These are phyloP conservation scores for Glycyrrhiza uralensis DNA, from an alignment of 306 rosid species.

Conservation along the genomic window DNA sequence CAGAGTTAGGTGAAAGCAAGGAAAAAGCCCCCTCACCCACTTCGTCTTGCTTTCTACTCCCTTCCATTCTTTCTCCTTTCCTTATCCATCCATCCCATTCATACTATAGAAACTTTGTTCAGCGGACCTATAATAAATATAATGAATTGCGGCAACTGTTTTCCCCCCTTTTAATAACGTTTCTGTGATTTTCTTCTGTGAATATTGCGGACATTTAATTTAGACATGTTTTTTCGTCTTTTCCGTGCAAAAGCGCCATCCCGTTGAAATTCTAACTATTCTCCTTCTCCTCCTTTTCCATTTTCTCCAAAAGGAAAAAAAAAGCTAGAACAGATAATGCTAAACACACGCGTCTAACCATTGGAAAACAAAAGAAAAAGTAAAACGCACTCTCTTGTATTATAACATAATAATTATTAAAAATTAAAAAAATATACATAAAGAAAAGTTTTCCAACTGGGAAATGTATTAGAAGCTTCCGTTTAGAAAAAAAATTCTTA, in stretches of 20 bases:
- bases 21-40: slow-evolving; percentile 40
- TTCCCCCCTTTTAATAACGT: not conserved
- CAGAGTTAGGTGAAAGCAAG: slow-evolving; percentile 51
- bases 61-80: not conserved
- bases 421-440: not conserved
- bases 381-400: not conserved
- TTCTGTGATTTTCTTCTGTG: no score
- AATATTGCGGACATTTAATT: not conserved
- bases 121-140: no score
- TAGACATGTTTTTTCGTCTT: not conserved
- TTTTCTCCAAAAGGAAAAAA: not conserved
- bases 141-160: not conserved
- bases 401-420: not conserved
- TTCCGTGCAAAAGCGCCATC: not conserved
- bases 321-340: not conserved
- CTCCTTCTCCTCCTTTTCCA: not conserved
- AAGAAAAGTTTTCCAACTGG: not conserved
- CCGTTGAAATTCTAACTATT: not conserved
- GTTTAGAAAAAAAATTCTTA: not conserved
- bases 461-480: slow-evolving; percentile 57
- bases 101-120: not conserved
- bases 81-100: not conserved
- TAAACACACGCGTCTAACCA: slow-evolving; percentile 38
- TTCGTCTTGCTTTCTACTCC: not conserved
- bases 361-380: not conserved